Base-by-base conservation (phyloP, 108 stramenopile genomes). In the Skeletonema tropicum region DNA sequence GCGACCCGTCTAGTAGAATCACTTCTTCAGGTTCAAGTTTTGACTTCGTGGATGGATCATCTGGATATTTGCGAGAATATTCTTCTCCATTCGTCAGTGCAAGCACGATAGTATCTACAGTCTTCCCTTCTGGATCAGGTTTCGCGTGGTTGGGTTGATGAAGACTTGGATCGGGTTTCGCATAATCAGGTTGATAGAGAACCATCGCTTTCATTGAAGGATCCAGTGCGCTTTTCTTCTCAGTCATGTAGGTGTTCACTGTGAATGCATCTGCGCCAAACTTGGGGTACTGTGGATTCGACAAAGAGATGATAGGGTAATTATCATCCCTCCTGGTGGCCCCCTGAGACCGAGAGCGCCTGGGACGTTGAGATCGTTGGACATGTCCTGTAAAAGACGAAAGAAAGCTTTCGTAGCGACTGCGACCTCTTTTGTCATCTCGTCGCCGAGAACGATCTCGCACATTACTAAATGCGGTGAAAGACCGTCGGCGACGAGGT, bases 231-330 rank as follows among this genome's bases (percentile, higher is more conserved):
- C 1, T 55, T 55, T 23, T 55, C 21, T 55, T 38, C 36, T 35
- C 39, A 23, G 11, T 67, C 48, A 29, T 74, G 76, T 79, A 79
- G 2, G 77, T 79, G 26, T 79, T 70, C 14, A 79, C 26, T 9
- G 77, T 79, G 49, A 79, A 79, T 15, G 33, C 70, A 70, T 58
- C 58, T 26, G 66, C 66, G 11, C 60, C 66, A 67, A 72, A 67
- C 7, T 32, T 38, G 14, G 71, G 77, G 38, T 72, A 66, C 33
- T 31, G 6, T 49, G 57, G 46, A 35, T 52, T 57, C 15, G 10
- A 79, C 8, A 23, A 68, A 36, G 21, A 70, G 33, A 21, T 61
- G 14, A 36, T 70, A 36, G 14, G 52, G 9, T 57, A 57, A 39
- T 64, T 35, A 29, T 29, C 26, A 29, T 29, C 26, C 7, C 33